phyloP scores from a whole-genome alignment of 1,284 basidiomycete genomes.

The Heterobasidion occidentale region DNA sequence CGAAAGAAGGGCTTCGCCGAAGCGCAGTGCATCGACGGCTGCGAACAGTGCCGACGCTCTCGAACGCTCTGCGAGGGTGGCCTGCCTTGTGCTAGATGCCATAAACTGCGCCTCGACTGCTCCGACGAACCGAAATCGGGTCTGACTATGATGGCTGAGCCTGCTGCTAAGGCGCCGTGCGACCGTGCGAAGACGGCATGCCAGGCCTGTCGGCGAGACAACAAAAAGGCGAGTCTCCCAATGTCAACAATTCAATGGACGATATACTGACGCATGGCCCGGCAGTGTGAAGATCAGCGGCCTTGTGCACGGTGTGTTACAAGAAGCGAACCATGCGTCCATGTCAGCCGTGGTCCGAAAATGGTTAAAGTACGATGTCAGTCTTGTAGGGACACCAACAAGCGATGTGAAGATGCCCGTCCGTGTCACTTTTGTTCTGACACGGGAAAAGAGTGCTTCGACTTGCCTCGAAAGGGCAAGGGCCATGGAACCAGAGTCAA shows the following conservation, averaged over 20 bases:
- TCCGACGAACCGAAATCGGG: constrained; percentile 14
- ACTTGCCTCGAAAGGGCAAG: constrained; percentile 39
- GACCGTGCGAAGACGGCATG: constrained; percentile 51
- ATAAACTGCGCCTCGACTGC: constrained; percentile 34
- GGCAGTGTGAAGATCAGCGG: constrained; percentile 46
- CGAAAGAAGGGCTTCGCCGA: constrained; percentile 39
- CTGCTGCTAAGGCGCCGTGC: constrained; percentile 21
- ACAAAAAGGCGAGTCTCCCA: constrained; percentile 41
- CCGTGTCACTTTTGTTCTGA: constrained; percentile 46
- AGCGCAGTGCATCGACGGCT: constrained; percentile 47
- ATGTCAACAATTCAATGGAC: not conserved
- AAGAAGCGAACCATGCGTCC: constrained; percentile 45
- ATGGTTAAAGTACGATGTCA: constrained; percentile 49
- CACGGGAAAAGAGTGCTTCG: constrained; percentile 34
- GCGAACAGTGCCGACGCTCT: constrained; percentile 42
- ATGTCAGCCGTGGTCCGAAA: constrained; percentile 44
- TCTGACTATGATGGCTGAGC: constrained; percentile 11
- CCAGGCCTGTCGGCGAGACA: constrained; percentile 46
- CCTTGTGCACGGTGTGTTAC: constrained; percentile 50
- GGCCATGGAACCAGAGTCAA: constrained; percentile 53
- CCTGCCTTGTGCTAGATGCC: constrained; percentile 40
- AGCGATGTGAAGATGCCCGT: constrained; percentile 47
- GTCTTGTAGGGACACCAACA: constrained; percentile 42
- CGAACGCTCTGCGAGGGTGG: constrained; percentile 48
- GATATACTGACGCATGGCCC: not conserved